These are phyloP conservation scores for Calonectria montana DNA, from an alignment of 2,329 filamentous ascomycete species.

Conservation along the genomic window DNA sequence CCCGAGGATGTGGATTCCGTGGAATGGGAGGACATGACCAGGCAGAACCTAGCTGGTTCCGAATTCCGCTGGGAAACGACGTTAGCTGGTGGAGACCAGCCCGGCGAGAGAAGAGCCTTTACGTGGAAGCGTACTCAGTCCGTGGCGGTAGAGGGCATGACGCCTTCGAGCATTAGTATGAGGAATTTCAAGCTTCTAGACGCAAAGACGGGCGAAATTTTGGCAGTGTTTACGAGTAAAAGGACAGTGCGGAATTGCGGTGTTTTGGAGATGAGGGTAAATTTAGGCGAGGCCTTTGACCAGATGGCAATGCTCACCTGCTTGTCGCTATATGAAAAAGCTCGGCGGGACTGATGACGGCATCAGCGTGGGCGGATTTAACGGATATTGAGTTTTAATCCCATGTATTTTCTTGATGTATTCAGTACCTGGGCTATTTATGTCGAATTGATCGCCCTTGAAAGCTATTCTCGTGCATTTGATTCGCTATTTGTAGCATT, in stretches of 20 bases:
- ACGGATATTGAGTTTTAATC: not conserved
- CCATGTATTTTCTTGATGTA: not conserved
- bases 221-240: slow-evolving; percentile 28
- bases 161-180: not conserved
- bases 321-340: slow-evolving; percentile 28
- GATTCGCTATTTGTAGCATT: not conserved
- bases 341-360: slow-evolving; percentile 8
- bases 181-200: slow-evolving; percentile 31
- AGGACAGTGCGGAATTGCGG: slow-evolving; percentile 16
- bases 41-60: slow-evolving; percentile 9
- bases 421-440: not conserved
- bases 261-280: slow-evolving; percentile 29
- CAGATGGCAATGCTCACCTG: slow-evolving; percentile 27
- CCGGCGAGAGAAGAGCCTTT: slow-evolving; percentile 18
- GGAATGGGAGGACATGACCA: slow-evolving; percentile 35
- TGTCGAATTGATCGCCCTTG: not conserved
- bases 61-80: slow-evolving; percentile 17
- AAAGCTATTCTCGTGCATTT: not conserved
- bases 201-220: slow-evolving; percentile 12
- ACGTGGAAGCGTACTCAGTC: slow-evolving; percentile 29
- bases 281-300: slow-evolving; percentile 28
- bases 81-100: not conserved
- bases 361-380: not conserved
- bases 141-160: slow-evolving; percentile 17
- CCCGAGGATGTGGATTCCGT: slow-evolving; percentile 12